Base-by-base conservation (phyloP, 495 filamentous ascomycete genomes). In the Talaromyces proteolyticus region DNA sequence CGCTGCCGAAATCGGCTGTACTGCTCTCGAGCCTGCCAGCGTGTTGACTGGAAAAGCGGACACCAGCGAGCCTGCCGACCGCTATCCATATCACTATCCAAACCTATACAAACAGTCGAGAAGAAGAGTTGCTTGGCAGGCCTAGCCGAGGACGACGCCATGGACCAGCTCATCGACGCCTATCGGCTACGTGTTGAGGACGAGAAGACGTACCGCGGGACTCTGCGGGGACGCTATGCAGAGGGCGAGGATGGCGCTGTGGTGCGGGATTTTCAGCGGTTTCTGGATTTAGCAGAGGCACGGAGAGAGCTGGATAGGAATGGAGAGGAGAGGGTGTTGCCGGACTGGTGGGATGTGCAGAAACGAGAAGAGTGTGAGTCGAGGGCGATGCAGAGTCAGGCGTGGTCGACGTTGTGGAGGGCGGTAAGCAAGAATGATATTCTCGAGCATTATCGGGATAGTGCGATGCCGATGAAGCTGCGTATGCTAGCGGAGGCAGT, bases 1-100 rank as follows among this genome's bases (percentile, higher is more conserved):
- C 63, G 53, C 29, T 81, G 78, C 55, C 67, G 66, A 50, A 63
- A 68, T 4, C 54, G 69, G 22, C 44, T 51, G 16, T 82, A 82
- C 55, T 80, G 78, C 53, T 55, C 61, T 46, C 50, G 53, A 12
- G 68, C 63, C 6, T 75, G 79, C 54, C 74, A 79, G 53, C 41
- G 42, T 21, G 37, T 56, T 6, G 44, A 82, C 50, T 52, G 65
- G 21, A 41, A 57, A 6, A 49, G 36, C n/a, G 40, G 23, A 5
- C 77, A 82, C 57, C 69, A 74, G 51, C 23, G 52, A 7, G 56
- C 59, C 24, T 82, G 79, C 60, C 36, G 39, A 40, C 39, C 14
- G 49, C 49, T 20, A 42, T 51, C 40, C n/a, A n/a, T n/a, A n/a
- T 1, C 16, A 24, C 8, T 14, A 29, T 29, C 26, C 12, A 29